A percentile compares a stretch with the other conserved stretches of the same genome.
phyloP scores from a whole-genome alignment of 169 alveolate species.

The Plasmodium falciparum region DNA sequence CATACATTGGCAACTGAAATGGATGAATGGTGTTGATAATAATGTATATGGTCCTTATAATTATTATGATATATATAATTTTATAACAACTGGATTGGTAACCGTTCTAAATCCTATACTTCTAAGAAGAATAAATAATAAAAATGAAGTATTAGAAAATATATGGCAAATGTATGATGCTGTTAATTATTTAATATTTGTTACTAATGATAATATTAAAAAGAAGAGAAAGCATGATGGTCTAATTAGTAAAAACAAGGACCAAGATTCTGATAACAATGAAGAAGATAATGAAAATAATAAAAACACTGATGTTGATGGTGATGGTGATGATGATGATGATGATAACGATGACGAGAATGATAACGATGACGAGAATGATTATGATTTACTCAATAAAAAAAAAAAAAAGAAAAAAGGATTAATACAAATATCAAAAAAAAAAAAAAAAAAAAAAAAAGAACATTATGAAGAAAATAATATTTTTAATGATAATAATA shows the following conservation, averaged over 20 bases:
- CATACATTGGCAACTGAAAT: slow-evolving; percentile 65
- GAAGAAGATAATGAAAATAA: too few relatives aligned
- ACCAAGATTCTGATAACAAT: too few relatives aligned
- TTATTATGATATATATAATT: slow-evolving; percentile 72
- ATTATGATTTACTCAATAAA: slow-evolving; percentile 53
- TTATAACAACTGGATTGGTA: slow-evolving; percentile 51
- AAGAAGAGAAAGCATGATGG: slow-evolving; percentile 51
- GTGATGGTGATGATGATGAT: slow-evolving; percentile 13
- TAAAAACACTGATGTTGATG: neutral
- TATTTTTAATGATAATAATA: too few relatives aligned
- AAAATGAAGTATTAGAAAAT: slow-evolving; percentile 60
- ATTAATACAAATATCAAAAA: slow-evolving; percentile 70
- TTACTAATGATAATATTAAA: slow-evolving; percentile 69
- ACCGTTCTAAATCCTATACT: slow-evolving; percentile 60
- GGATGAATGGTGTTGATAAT: slow-evolving; percentile 48
- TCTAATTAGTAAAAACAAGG: neutral
- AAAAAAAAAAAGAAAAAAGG: slow-evolving; percentile 63
- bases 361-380: neutral
- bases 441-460: slow-evolving; percentile 10
- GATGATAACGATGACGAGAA: too few relatives aligned
- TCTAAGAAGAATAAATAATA: slow-evolving; percentile 64
- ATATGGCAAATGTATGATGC: slow-evolving; percentile 76
- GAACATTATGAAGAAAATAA: too few relatives aligned
- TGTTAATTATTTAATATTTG: slow-evolving; percentile 59
- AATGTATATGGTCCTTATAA: slow-evolving; percentile 71